A percentile compares a stretch with the other conserved stretches of the same genome.
Evolutionary conservation across 805 yeast genomes (phyloP).

Genomic region (Ogataea paradorogensis): DNA sequence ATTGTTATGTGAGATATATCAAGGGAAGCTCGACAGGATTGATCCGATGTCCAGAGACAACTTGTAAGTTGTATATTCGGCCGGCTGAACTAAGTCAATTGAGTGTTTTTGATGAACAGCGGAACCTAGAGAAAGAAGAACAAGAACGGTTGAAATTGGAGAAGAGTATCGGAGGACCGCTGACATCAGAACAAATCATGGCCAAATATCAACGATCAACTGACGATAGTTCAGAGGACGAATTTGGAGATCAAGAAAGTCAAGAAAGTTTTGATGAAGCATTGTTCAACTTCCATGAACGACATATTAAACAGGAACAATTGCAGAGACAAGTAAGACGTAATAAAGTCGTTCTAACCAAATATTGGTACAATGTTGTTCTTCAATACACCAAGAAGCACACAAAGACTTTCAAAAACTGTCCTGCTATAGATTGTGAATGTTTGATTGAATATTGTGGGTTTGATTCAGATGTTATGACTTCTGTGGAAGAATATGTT

Average conservation of each 20-base stretch:
- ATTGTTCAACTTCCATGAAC: constrained; percentile 25
- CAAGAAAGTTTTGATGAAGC: constrained; percentile 11
- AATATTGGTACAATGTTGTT: constrained; percentile 44
- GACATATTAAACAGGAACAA: constrained; percentile 21
- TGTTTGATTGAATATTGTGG: constrained; percentile 44
- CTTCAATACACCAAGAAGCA: constrained; percentile 52
- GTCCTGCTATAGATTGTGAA: constrained; percentile 83
- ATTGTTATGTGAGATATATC: constrained; percentile 66
- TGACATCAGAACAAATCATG: constrained; percentile 23
- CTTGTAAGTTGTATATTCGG: constrained; percentile 45
- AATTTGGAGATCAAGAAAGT: constrained; percentile 8
- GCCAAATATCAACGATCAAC: constrained; percentile 18
- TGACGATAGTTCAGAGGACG: constrained; percentile 10
- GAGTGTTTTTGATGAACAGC: constrained; percentile 21
- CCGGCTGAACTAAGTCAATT: constrained; percentile 38
- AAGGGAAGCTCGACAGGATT: constrained; percentile 42
- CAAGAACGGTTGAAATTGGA: constrained; percentile 7
- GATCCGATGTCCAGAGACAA: constrained; percentile 65
- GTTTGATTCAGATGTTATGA: constrained; percentile 30
- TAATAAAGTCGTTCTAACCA: constrained; percentile 27
- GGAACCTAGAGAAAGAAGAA: neutral
- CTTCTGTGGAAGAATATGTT: constrained; percentile 27
- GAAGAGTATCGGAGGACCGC: constrained; percentile 6
- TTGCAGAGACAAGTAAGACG: constrained; percentile 23
- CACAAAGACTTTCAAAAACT: constrained; percentile 55